Conservation (phyloP, 1,139 yeast genomes). For the Pichia sp. region DNA sequence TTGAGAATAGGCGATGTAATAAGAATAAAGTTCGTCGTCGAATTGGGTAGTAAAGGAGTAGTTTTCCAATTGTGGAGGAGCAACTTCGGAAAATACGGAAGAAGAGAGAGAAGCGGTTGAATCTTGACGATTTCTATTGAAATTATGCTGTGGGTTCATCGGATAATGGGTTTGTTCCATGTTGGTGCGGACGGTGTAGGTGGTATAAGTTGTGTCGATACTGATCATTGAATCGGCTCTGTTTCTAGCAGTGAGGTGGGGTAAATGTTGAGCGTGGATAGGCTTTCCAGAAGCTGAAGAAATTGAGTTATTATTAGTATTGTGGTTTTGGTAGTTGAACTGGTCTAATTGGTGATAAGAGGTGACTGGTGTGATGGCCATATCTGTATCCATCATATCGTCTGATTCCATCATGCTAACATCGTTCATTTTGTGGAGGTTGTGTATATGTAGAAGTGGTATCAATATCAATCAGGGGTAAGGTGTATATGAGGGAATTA, state of each 20-base stretch:
- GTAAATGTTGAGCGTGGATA: constrained; percentile 14
- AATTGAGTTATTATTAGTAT: neutral
- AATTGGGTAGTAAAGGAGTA: constrained; percentile 34
- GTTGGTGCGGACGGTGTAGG: constrained; percentile 13
- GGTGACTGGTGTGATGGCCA: neutral
- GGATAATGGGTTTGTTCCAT: constrained; percentile 4
- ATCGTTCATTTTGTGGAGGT: neutral
- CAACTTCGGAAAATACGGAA: constrained; percentile 23
- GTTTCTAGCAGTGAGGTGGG: constrained; percentile 19
- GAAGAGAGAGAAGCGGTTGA: constrained; percentile 29
- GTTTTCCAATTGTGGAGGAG: constrained; percentile 22
- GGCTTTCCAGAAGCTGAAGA: neutral
- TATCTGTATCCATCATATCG: neutral
- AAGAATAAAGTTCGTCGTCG: constrained; percentile 34
- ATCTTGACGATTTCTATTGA: constrained; percentile 18
- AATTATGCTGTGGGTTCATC: neutral
- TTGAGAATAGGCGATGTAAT: constrained; percentile 35
- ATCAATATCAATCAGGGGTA: too few species aligned
- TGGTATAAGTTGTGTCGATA: constrained; percentile 24
- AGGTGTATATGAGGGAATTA: too few species aligned
- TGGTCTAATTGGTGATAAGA: neutral
- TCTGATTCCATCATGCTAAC: neutral
- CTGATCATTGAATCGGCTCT: constrained; percentile 26
- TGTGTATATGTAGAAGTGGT: too few species aligned
- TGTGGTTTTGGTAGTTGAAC: neutral